Evolutionary conservation across 306 rosid genomes (phyloP).

Genomic region (Ormosia semicastrata): DNA sequence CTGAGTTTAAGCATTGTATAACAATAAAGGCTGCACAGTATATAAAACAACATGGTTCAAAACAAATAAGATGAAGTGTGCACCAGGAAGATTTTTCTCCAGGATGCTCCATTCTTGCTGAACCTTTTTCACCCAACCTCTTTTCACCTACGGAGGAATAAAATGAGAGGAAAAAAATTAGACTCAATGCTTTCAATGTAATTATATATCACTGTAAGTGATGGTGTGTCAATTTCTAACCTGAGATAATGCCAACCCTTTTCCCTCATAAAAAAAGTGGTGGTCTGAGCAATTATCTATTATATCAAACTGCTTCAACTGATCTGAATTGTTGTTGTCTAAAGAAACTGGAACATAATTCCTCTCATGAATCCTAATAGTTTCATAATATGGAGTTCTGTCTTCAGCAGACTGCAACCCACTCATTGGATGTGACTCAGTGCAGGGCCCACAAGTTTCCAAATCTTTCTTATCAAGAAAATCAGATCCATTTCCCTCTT

Average conservation of each 20-base stretch:
- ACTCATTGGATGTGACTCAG: constrained; percentile 35
- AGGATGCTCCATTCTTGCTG: constrained; percentile 93
- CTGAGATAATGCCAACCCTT: constrained; percentile 61
- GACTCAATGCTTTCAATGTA: neutral
- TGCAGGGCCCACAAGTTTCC: constrained; percentile 44
- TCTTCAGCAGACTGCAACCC: constrained; percentile 34
- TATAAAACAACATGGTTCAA: neutral
- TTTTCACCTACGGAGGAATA: constrained; percentile 50
- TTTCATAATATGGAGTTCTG: constrained; percentile 35
- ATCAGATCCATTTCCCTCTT: constrained; percentile 48
- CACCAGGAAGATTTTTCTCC: constrained; percentile 87
- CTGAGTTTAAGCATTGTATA: neutral
- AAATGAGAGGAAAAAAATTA: constrained; percentile 3
- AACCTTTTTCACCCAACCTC: constrained; percentile 82
- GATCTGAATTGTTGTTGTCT: constrained; percentile 35
- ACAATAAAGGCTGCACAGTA: neutral
- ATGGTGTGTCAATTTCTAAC: constrained; percentile 47
- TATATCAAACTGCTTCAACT: constrained; percentile 70
- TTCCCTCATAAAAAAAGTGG: constrained; percentile 58
- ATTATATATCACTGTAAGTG: neutral
- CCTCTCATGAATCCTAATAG: constrained; percentile 18
- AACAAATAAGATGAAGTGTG: constrained; percentile 27
- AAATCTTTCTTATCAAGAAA: constrained; percentile 40
- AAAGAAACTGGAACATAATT: constrained; percentile 34
- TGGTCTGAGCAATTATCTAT: constrained; percentile 72